Conservation (phyloP, 2,329 filamentous ascomycete genomes). For the Seiridium cupressi region DNA sequence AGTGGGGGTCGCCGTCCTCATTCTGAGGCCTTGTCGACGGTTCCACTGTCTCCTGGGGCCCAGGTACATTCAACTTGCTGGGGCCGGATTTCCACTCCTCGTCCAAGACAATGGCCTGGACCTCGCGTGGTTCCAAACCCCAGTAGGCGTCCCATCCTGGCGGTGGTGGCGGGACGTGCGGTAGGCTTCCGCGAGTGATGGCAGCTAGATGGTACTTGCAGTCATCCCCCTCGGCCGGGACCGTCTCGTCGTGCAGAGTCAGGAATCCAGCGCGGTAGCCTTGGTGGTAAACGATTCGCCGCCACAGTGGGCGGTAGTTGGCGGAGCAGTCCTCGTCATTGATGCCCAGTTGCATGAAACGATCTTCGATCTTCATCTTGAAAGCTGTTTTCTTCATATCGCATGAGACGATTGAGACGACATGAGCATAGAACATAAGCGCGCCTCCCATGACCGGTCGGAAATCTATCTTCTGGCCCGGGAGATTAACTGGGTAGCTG, state of each 20-base stretch:
- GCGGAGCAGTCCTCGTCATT: background rate
- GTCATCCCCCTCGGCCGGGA: background rate
- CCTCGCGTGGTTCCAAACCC: background rate
- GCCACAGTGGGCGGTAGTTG: background rate
- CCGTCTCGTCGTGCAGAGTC: background rate
- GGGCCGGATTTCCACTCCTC: background rate
- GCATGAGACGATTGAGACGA: background rate
- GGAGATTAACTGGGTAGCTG: background rate
- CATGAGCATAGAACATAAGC: background rate
- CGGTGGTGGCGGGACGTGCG: background rate
- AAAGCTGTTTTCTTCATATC: background rate
- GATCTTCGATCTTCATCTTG: background rate
- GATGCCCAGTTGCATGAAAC: background rate
- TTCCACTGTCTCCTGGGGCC: background rate
- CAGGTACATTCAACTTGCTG: background rate
- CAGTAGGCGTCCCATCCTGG: background rate
- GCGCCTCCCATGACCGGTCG: background rate
- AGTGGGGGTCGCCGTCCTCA: background rate
- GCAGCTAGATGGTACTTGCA: background rate
- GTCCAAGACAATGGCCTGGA: background rate
- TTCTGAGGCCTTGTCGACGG: background rate
- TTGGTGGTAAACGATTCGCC: background rate
- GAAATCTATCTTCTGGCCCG: background rate
- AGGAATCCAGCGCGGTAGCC: background rate
- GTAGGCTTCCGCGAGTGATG: background rate